Evolutionary conservation across 73 alveolate species (phyloP).

Genomic region (Vitrella brassicaformis): DNA sequence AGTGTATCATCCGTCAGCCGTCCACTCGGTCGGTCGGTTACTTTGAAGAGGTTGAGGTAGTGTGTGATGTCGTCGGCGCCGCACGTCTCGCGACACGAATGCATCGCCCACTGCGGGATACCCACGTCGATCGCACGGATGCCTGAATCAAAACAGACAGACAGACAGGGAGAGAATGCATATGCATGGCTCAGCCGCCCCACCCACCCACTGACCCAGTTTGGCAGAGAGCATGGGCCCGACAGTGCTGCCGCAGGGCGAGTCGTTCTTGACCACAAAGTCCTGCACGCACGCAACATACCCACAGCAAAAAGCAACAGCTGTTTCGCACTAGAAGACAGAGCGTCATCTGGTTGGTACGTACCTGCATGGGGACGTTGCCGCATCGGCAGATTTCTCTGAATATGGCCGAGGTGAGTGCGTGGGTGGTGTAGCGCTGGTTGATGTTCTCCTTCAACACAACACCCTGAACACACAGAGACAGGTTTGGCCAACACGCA

Average conservation of each 20-base stretch:
- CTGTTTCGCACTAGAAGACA: constrained; percentile 48
- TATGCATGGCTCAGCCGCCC: no score
- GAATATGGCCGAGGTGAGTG: constrained; percentile 64
- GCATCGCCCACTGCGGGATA: constrained; percentile 75
- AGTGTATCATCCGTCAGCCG: no score
- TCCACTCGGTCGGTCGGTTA: no score
- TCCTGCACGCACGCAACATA: constrained; percentile 59
- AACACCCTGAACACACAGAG: no score
- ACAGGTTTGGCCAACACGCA: no score
- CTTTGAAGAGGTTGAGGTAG: no score
- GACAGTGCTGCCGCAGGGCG: constrained; percentile 79
- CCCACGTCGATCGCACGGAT: constrained; percentile 75
- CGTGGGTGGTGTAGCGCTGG: constrained; percentile 75
- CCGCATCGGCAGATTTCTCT: constrained; percentile 55
- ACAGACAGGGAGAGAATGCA: no score
- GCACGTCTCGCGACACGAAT: constrained; percentile 40
- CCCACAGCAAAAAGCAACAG: constrained; percentile 45
- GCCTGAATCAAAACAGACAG: no score
- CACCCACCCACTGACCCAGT: no score
- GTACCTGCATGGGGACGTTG: constrained; percentile 68
- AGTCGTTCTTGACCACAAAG: constrained; percentile 68
- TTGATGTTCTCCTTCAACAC: constrained; percentile 74
- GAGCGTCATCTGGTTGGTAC: not conserved
- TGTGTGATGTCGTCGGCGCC: constrained; percentile 11
- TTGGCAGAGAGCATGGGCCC: constrained; percentile 54